Conservation (phyloP, 2,329 filamentous ascomycete genomes). For the Fonsecaea pugnacius region DNA sequence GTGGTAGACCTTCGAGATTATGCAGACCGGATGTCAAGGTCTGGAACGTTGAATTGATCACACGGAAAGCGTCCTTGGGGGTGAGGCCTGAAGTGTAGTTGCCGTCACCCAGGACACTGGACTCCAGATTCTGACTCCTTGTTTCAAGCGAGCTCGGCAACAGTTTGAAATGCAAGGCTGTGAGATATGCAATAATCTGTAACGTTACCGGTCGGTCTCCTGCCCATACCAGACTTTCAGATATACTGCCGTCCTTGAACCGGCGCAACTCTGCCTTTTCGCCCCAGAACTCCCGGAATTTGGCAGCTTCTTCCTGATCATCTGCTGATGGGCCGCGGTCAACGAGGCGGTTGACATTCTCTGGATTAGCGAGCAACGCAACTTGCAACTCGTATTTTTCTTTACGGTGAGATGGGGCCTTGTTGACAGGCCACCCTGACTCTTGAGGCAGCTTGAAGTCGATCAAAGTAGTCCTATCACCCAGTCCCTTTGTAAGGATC, state of each 20-base stretch:
- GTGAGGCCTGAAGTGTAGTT: constrained; percentile 9
- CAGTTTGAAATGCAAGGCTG: constrained; percentile 70
- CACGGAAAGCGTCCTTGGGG: constrained; percentile 31
- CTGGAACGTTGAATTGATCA: constrained; percentile 62
- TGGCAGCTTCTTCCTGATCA: constrained; percentile 77
- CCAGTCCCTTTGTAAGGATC: constrained; percentile 71
- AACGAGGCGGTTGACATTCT: constrained; percentile 73
- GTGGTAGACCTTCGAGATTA: constrained; percentile 76
- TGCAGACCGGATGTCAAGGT: constrained; percentile 70
- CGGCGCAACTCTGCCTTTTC: constrained; percentile 88
- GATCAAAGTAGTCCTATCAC: constrained; percentile 73
- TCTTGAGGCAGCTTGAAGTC: constrained; percentile 53
- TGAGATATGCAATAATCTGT: constrained; percentile 75
- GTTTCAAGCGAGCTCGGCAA: constrained; percentile 59
- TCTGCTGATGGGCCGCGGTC: constrained; percentile 89
- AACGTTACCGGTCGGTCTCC: constrained; percentile 67
- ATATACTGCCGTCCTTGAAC: constrained; percentile 92
- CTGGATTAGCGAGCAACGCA: constrained; percentile 72
- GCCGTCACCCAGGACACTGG: constrained; percentile 19
- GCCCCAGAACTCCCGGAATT: constrained; percentile 92
- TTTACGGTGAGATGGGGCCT: constrained; percentile 41
- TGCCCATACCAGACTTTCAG: constrained; percentile 88
- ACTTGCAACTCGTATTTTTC: constrained; percentile 57
- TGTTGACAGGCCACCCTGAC: constrained; percentile 53
- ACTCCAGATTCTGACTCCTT: constrained; percentile 55